Evolutionary conservation across 176 grass and related monocot species (phyloP), one percentile per base, ranked within the genome.

Genomic region (Thinopyrum elongatum): DNA sequence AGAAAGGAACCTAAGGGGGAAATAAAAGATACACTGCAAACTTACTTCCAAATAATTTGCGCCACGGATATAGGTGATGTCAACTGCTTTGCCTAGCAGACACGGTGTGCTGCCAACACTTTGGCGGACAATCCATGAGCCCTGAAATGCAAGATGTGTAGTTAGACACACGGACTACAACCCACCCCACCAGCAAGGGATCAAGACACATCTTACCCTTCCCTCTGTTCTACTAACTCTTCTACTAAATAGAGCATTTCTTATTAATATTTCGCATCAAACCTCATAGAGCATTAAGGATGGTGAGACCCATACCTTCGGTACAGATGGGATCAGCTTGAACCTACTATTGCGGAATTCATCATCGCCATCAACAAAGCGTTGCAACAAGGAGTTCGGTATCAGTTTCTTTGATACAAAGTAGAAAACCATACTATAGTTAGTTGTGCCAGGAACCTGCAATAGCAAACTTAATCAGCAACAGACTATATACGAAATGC

Each of bases 341-440:
- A 98, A 95, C 83, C 93, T 94, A 90, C 93, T 98, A 89, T 98
- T 98, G 47, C 93, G 91, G 44, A 92, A 98, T 89, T 98, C 93
- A 61, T 98, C 96, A 84, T 98, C 96, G 3, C 91, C 96, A 82
- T 94, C 96, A 81, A 98, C 96, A 86, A 98, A 98, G 39, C 81
- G 83, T 86, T 98, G 96, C 84, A 95, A 88, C 70, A 98, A 91
- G n/a, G 96, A 98, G 76, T 92, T 89, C 5, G 91, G 88, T 79
- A 88, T 74, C 77, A 95, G 82, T 88, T 91, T 83, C 91, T 95
- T 95, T 17, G 64, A 53, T 72, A 95, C 90, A 88, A 98, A 95
- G 85, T 98, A 98, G 81, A 95, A 98, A 70, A 98, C 92, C 96
- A 98, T 98, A 85, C 96, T 98, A 46, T 98, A 98, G 79, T 98